A percentile compares a stretch with the other conserved stretches of the same genome.
Conservation (phyloP, 2,329 filamentous ascomycete genomes). For the Trichoderma semiorbis region DNA sequence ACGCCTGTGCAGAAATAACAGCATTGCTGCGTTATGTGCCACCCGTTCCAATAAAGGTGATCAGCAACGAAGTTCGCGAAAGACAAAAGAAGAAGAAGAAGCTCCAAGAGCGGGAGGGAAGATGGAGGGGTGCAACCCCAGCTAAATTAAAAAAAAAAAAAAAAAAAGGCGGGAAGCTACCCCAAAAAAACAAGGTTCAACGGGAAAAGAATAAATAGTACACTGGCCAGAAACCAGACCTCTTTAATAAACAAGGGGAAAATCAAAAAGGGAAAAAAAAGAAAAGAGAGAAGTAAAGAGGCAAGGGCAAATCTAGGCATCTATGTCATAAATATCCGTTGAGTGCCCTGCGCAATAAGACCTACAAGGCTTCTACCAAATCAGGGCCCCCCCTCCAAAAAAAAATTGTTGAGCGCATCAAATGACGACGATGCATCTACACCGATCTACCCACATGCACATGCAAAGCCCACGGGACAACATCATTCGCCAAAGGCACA, state of each 20-base stretch:
- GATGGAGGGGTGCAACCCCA: neutral
- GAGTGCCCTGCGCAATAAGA: too few relatives aligned
- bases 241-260: neutral
- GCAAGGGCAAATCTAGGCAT: neutral
- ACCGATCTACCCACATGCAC: neutral
- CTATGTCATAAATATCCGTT: neutral
- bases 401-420: neutral
- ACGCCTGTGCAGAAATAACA: conserved; percentile 25
- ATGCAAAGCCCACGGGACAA: neutral
- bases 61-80: neutral
- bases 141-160: neutral
- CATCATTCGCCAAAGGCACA: neutral
- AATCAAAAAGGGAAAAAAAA: neutral
- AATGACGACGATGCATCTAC: neutral
- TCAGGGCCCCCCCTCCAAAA: neutral
- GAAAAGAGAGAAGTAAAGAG: neutral
- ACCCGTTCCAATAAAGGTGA: neutral
- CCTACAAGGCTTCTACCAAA: too few relatives aligned
- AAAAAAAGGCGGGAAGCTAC: neutral
- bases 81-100: neutral
- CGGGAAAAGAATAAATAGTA: neutral
- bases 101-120: neutral
- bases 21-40: conserved; percentile 18
- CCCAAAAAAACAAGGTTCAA: neutral
- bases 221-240: neutral